Evolutionary conservation across 768 basidiomycete species (phyloP), one percentile per base, ranked within the genome.

Genomic region (Mycena venus): DNA sequence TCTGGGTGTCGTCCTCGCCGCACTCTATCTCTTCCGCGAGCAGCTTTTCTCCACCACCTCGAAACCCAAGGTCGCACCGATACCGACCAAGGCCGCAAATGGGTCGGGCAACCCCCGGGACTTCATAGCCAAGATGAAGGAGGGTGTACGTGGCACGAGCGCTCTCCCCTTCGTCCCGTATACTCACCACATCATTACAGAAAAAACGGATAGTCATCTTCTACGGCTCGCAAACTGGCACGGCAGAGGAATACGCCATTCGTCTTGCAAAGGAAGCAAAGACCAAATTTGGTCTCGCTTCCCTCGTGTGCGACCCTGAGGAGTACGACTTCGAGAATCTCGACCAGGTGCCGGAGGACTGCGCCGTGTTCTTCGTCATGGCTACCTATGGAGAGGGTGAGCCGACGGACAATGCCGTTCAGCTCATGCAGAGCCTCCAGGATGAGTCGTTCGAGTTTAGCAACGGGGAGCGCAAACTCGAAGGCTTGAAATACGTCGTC

Each of bases 341-440:
- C 75, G 98, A 99, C 84, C 88, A 93, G 81, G 83, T 99, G 32
- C 95, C 98, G 0, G 94, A 94, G 77, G 94, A 97, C 82, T 93
- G 90, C 75, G 94, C 93, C 23, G 96, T 93, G 68, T 92, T 99
- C 84, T 99, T 99, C 82, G 96, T 97, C 79, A 90, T 99, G 92
- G 98, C 98, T 14, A 99, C 98, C 15, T 99, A 99, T 79, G 98
- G 98, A 75, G 98, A 99, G 86, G 98, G 98, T 70, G 98, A 99
- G 83, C 98, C 98, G 36, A 99, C 98, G 14, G 98, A 99, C 83
- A 99, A 99, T 82, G 96, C 98, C 7, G 95, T 98, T 17, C 92
- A 94, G 76, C 92, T 99, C 77, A 93, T 96, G 92, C 96, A 98
- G 83, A 97, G 96, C 84, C 81, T 99, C 72, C 88, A 93, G 75